Percentiles rank a stretch among this genome's conserved stretches.
These are phyloP conservation scores for Nothophoma quercina DNA, from an alignment of 2,329 filamentous ascomycete genomes.

Conservation along the genomic window DNA sequence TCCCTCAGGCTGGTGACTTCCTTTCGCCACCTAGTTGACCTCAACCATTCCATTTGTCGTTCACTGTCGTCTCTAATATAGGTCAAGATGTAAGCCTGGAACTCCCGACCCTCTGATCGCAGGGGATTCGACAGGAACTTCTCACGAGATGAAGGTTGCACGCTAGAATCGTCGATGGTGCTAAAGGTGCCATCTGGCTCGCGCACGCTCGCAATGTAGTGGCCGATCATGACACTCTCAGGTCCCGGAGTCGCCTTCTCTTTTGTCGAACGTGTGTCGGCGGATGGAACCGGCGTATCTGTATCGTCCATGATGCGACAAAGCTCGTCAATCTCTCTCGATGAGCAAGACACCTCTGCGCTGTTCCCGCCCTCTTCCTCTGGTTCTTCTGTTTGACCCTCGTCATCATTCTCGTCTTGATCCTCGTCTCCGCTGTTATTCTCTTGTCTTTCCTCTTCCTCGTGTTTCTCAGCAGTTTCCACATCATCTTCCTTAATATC, in stretches of 20 bases:
- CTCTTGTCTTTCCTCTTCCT: too few species aligned
- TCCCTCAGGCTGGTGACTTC: neutral
- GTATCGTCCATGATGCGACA: too few species aligned
- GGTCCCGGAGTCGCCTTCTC: too few species aligned
- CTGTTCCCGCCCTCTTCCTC: too few species aligned
- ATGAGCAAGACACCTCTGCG: too few species aligned
- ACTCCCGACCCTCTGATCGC: neutral
- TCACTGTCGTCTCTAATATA: neutral
- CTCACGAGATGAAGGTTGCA: neutral
- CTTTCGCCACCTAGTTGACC: neutral
- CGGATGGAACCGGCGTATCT: too few species aligned
- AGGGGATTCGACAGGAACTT: neutral
- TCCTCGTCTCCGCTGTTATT: neutral
- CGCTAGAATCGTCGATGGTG: neutral
- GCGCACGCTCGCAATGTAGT: conserved; percentile 1
- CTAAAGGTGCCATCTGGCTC: neutral
- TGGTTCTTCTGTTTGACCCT: neutral
- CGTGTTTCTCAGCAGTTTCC: too few species aligned
- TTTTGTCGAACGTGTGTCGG: too few species aligned
- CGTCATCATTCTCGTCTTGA: neutral
- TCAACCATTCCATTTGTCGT: neutral
- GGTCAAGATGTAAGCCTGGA: neutral
- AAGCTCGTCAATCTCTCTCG: too few species aligned
- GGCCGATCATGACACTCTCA: neutral
- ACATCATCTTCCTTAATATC: too few species aligned